Base-by-base conservation (phyloP, 2,329 filamentous ascomycete genomes). In the Botryotinia calthae region DNA sequence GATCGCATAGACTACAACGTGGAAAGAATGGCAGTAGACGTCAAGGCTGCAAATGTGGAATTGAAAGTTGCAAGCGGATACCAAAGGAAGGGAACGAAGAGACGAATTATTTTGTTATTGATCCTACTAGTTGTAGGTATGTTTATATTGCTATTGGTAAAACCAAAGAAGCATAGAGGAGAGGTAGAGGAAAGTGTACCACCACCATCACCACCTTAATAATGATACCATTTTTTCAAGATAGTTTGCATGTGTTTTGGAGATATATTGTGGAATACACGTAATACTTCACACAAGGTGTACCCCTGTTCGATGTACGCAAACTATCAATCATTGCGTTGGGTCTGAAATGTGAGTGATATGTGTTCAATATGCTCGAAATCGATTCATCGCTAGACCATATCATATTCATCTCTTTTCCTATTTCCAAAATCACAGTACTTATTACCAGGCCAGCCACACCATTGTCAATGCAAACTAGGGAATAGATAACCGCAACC, bases 1-100 rank as follows among this genome's bases (percentile, higher is more conserved):
- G 95, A 97, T 82, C 91, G 96, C 79, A 97, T 97, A 79, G 97
- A 99, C 82, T 99, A 98, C 84, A 99, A 99, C 79, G 94, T 99
- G 70, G 96, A 99, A 83, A 88, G 91, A 74, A 98, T 98, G 93
- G 89, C 90, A n/a, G 91, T 90, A 31, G 94, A 98, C 79, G 94
- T 99, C 73, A 97, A 97, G 81, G 93, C 88, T 31, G 96, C 96
- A 4, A 93, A 97, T 75, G 96, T 95, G 82, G 96, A 99, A 83
- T 87, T 99, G 71, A 94, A 90, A 75, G 90, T 97, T 72, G 92
- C 96, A 22, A 94, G 92, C 7, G 92, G 92, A 28, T 98, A 98
- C 80, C 96, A 99, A 84, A 90, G 89, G 81, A 91, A 90, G 80
- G 92, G 91, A 69, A 94, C 93, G 34, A 99, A 98, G 84, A 87